Evolutionary conservation across 352 stramenopile species (phyloP).

Genomic region (Phytophthora podocarpi): DNA sequence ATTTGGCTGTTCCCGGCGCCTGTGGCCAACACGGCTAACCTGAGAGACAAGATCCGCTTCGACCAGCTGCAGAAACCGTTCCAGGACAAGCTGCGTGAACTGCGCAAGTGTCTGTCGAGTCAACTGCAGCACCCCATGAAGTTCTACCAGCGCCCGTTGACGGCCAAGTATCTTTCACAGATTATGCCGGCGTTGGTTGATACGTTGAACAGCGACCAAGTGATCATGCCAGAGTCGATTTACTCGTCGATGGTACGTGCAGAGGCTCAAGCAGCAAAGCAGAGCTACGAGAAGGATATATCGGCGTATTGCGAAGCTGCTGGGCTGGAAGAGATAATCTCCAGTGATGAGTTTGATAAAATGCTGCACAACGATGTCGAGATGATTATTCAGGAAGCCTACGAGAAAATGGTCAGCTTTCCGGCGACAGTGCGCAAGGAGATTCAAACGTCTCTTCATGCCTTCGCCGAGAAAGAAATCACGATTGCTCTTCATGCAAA

Average conservation of each 20-base stretch:
- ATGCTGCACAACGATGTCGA: constrained; percentile 59
- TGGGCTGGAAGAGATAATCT: constrained; percentile 61
- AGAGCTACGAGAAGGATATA: constrained; percentile 68
- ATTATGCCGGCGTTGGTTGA: constrained; percentile 82
- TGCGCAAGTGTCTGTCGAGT: constrained; percentile 70
- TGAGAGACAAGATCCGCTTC: constrained; percentile 86
- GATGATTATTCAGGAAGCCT: constrained; percentile 60
- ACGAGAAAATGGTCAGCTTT: constrained; percentile 53
- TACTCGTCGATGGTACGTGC: constrained; percentile 87
- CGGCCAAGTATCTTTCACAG: constrained; percentile 68
- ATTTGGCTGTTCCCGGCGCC: constrained; percentile 88
- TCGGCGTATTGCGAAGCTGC: constrained; percentile 67
- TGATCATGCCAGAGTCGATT: constrained; percentile 91
- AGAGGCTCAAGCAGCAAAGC: constrained; percentile 67
- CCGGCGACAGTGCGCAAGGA: constrained; percentile 65
- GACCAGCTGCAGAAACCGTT: constrained; percentile 82
- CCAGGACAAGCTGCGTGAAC: constrained; percentile 73
- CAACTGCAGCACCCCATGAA: constrained; percentile 78
- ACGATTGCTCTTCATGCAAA: constrained; percentile 71
- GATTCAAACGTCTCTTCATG: constrained; percentile 52
- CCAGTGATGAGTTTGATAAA: constrained; percentile 61
- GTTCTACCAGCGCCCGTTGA: constrained; percentile 79
- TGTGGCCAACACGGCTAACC: constrained; percentile 76
- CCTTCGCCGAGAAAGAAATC: constrained; percentile 72
- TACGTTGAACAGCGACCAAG: constrained; percentile 84